Evolutionary conservation across 2,329 filamentous ascomycete species (phyloP), one percentile per base, ranked within the genome.

Genomic region (Botrytis medusae): DNA sequence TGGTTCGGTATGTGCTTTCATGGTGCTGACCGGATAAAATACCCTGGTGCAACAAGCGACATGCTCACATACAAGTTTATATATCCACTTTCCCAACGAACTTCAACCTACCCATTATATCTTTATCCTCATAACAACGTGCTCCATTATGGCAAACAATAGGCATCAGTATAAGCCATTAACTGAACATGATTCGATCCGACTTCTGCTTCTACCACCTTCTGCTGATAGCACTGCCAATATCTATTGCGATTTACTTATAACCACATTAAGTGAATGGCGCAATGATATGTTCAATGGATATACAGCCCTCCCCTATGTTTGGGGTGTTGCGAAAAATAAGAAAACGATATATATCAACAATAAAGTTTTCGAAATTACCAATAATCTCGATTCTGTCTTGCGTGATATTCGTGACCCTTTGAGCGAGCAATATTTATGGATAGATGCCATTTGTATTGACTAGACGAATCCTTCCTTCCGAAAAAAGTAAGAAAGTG

Each of bases 51-150:
- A 0, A 54, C 12, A 54, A 16, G 25, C 25, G 48, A 54, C 2
- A 54, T 54, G 6, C 48, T 14, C 25, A n/a, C 4, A 2, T 7
- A 3, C n/a, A 54, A 0, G n/a, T n/a, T n/a, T n/a, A n/a, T n/a
- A 7, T n/a, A 54, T n/a, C 48, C 12, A 3, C 48, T 16, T 54
- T 54, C 14, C 5, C 16, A 29, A 32, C 0, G 3, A 59, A 14
- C 20, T 22, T 42, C 37, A 1, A n/a, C 29, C 34, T 62, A n/a
- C 7, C 29, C 7, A 9, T 7, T 22, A 14, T 22, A n/a, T 8
- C 34, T 1, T 1, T 12, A 25, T 48, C 8, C 1, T 51, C 46
- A 62, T 9, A 0, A 42, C 2, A 62, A 3, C 0, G 1, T 20
- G 0, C 14, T 18, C 6, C 25, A 10, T 3, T 29, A 62, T 62